Evolutionary conservation across 2,329 filamentous ascomycete species (phyloP), one percentile per base, ranked within the genome.

Genomic region (Aspergillus tubingensis): DNA sequence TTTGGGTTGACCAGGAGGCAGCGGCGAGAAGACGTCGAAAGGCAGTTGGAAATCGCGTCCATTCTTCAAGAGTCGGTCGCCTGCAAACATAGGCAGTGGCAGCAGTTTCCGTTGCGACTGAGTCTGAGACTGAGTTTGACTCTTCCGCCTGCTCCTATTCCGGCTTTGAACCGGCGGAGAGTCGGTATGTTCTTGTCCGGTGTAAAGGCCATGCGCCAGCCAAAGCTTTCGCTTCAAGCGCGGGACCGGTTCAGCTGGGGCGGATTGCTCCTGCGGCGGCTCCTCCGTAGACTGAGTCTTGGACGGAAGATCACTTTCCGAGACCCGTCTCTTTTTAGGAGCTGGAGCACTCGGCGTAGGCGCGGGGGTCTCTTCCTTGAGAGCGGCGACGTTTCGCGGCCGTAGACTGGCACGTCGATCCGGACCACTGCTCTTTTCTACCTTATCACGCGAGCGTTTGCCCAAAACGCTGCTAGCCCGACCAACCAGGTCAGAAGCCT

Each of bases 21-120:
- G 84, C 2, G 94, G 94, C 57, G 92, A 91, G 81, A 94, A 98
- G 51, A 96, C 83, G 73, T 96, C 90, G 71, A 87, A 97, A 0
- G 95, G 95, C 30, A 99, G 81, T 76, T 92, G 92, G 78, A 96
- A 98, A 73, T 96, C 88, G 54, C 90, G 84, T 13, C 89, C 89
- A 61, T 85, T 81, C 57, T 92, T 84, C 60, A 97, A 77, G 57
- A 89, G 80, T 54, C 88, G 85, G 62, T 91, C 80, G 2, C 91
- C 91, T 58, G 86, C 86, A 73, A 91, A 96, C 77, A 96, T 91
- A 36, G 92, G 92, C 64, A 90, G 73, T 3, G 91, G 92, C 65
- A 96, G 81, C 11, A 83, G 75, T 59, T 77, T 83, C 61, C 67
- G 71, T 53, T 70, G 72, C 23, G 59, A 56, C n/a, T 67, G 70